Conservation (phyloP, 1,139 yeast species). For the Saccharomycopsis phalli region DNA sequence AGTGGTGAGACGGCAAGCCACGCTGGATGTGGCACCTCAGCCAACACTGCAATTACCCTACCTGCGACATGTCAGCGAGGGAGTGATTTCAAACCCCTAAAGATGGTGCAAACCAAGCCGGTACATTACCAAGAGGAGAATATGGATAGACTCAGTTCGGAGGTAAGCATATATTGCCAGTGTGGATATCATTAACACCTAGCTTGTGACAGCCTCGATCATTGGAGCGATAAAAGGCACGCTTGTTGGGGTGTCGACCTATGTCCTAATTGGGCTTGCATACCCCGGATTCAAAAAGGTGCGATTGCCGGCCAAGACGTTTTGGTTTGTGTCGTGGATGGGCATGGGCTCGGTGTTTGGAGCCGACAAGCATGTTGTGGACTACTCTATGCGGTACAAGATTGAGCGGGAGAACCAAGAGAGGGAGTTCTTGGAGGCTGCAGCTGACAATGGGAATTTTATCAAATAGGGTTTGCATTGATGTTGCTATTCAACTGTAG, state of each 20-base stretch:
- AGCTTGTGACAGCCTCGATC: constrained; percentile 13
- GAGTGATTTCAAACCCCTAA: neutral
- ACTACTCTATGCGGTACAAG: constrained; percentile 28
- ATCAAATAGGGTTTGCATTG: too few species aligned
- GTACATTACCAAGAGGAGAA: constrained; percentile 16
- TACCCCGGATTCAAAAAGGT: constrained; percentile 24
- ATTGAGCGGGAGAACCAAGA: constrained; percentile 27
- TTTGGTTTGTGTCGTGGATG: constrained; percentile 33
- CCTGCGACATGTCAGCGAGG: too few species aligned
- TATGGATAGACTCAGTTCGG: constrained; percentile 8
- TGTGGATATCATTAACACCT: neutral
- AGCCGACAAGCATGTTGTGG: constrained; percentile 32
- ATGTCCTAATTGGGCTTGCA: constrained; percentile 10
- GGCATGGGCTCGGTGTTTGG: constrained; percentile 32
- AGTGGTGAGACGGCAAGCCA: constrained; percentile 9
- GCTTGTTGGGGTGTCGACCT: constrained; percentile 10
- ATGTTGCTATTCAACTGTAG: too few species aligned
- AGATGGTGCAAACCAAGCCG: constrained; percentile 17
- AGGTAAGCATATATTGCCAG: constrained; percentile 9
- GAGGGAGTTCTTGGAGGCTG: constrained; percentile 30
- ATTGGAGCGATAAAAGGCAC: constrained; percentile 16
- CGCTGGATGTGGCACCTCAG: too few species aligned
- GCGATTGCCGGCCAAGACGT: constrained; percentile 31
- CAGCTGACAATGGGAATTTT: too few species aligned
- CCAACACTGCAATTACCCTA: too few species aligned